These are phyloP conservation scores for Zarea fungicola DNA, from an alignment of 2,329 filamentous ascomycete genomes.

Conservation along the genomic window DNA sequence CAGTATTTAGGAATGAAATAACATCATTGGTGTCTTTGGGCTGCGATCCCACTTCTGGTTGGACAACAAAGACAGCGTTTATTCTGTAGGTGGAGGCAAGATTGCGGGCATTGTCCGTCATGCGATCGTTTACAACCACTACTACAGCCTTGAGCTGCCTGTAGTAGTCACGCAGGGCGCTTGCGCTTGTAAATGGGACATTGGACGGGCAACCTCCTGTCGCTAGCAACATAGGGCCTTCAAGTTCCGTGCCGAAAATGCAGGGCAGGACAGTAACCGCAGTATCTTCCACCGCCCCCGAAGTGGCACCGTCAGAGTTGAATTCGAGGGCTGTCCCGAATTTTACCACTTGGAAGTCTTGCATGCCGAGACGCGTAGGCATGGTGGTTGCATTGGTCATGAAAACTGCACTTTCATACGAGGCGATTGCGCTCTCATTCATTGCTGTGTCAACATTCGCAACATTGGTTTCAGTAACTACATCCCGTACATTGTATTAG, in stretches of 20 bases:
- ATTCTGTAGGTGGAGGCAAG: conserved; percentile 12
- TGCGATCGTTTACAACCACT: conserved; percentile 15
- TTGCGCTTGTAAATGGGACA: conserved; percentile 5
- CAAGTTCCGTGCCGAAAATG: conserved; percentile 16
- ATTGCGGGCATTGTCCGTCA: conserved; percentile 17
- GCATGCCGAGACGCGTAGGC: neutral
- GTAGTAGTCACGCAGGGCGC: conserved; percentile 13
- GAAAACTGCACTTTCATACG: neutral
- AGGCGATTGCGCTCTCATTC: neutral
- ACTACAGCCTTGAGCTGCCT: conserved; percentile 8
- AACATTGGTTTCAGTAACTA: neutral
- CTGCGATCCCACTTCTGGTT: conserved; percentile 7
- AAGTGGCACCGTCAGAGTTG: neutral
- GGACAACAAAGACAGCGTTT: conserved; percentile 16
- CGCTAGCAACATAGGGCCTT: conserved; percentile 17
- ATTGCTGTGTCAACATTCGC: neutral
- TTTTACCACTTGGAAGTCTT: conserved; percentile 1
- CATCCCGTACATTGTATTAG: too few relatives aligned
- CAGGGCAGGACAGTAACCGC: conserved; percentile 16
- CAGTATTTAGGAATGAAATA: conserved; percentile 12
- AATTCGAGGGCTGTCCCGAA: conserved; percentile 12
- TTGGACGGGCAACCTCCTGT: conserved; percentile 15
- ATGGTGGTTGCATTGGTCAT: neutral
- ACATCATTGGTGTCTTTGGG: conserved; percentile 10
- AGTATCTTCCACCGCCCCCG: neutral